These are phyloP conservation scores for Termitomyces sp. DNA, from an alignment of 768 basidiomycete species.

Conservation along the genomic window DNA sequence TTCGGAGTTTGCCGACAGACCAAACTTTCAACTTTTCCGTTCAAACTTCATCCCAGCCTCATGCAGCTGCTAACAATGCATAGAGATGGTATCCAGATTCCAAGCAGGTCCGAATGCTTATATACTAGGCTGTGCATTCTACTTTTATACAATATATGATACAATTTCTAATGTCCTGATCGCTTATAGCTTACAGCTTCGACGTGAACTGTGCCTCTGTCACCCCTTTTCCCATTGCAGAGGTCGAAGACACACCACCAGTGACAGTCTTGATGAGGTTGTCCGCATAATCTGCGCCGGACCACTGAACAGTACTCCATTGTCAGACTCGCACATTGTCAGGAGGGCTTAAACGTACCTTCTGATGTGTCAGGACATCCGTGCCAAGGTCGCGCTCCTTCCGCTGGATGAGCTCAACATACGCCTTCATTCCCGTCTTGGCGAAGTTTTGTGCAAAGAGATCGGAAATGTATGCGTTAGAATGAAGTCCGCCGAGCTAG, in stretches of 20 bases:
- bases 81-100: too few relatives aligned
- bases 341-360: constrained; percentile 43
- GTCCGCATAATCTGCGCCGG: constrained; percentile 91
- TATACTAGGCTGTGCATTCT: too few relatives aligned
- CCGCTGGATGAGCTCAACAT: constrained; percentile 91
- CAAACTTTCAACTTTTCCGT: too few relatives aligned
- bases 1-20: too few relatives aligned
- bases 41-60: too few relatives aligned
- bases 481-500: constrained; percentile 94
- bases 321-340: constrained; percentile 12
- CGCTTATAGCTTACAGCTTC: constrained; percentile 25
- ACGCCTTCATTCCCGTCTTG: constrained; percentile 98
- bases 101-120: too few relatives aligned
- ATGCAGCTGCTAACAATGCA: too few relatives aligned
- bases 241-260: constrained; percentile 92
- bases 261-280: constrained; percentile 93
- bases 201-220: constrained; percentile 82
- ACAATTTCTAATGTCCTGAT: constrained; percentile 5
- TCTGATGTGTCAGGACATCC: constrained; percentile 97
- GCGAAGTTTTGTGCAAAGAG: constrained; percentile 86
- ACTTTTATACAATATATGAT: constrained; percentile 6
- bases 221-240: constrained; percentile 99
- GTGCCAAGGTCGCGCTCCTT: constrained; percentile 91
- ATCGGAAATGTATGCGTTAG: constrained; percentile 96
- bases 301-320: constrained; percentile 58